Percentiles rank a stretch among this genome's conserved stretches.
Conservation (phyloP, 352 stramenopile genomes). For the Phytophthora boehmeriae region DNA sequence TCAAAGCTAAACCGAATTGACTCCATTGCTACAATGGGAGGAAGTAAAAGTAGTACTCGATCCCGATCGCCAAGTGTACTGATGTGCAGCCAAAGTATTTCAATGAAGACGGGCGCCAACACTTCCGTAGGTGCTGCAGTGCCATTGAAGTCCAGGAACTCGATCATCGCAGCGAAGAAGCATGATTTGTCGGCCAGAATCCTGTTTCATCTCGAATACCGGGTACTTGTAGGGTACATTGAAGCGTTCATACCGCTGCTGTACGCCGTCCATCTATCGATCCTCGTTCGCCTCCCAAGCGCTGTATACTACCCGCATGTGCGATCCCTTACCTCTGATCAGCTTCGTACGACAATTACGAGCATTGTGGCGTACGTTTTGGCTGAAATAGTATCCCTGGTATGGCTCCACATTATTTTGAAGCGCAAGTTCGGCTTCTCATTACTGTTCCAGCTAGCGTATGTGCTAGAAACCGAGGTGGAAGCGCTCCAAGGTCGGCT, state of each 20-base stretch:
- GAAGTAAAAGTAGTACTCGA: neutral
- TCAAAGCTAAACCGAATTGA: neutral
- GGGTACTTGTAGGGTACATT: constrained; percentile 21
- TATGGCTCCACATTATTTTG: constrained; percentile 5
- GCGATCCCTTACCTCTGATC: neutral
- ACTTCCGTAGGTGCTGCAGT: neutral
- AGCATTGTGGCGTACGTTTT: constrained; percentile 2
- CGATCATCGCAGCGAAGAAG: neutral
- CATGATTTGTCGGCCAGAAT: neutral
- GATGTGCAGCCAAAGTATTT: neutral
- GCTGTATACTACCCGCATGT: constrained; percentile 16
- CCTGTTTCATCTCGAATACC: constrained; percentile 22
- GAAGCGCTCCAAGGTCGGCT: constrained; percentile 15
- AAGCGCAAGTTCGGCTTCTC: constrained; percentile 18
- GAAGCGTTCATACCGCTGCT: constrained; percentile 18
- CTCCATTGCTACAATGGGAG: neutral
- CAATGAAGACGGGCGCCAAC: neutral
- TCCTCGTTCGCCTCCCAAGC: constrained; percentile 18
- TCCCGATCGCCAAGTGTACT: neutral
- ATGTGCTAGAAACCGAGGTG: constrained; percentile 34
- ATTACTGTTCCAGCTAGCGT: constrained; percentile 24
- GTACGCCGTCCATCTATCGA: constrained; percentile 14
- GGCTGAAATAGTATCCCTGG: constrained; percentile 1
- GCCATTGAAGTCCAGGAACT: neutral
- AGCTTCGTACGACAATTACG: neutral